Conservation (phyloP, 179 eudicot genomes). For the Patellifolia procumbens region DNA sequence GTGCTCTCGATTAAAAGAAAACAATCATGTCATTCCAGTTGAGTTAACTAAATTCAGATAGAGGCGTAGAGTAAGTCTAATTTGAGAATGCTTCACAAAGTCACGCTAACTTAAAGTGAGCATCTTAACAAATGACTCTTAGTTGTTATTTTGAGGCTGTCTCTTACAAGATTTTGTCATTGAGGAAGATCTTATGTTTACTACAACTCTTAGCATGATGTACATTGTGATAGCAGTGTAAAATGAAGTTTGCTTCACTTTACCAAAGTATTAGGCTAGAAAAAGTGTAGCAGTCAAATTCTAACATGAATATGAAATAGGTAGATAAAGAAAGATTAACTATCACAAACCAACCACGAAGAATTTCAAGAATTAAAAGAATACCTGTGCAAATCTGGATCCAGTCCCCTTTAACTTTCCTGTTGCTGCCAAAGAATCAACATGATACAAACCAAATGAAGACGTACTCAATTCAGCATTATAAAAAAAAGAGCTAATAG, state of each 20-base stretch:
- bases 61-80: too few relatives aligned
- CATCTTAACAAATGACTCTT: background rate
- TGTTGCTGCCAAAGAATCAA: constrained; percentile 26
- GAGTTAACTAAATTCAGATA: too few relatives aligned
- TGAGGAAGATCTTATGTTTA: background rate
- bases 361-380: background rate
- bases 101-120: too few relatives aligned
- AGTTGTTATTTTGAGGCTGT: background rate
- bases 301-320: background rate
- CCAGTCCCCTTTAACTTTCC: constrained; percentile 3
- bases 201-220: background rate
- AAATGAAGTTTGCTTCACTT: too few relatives aligned
- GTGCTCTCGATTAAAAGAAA: background rate
- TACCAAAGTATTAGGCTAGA: too few relatives aligned
- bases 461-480: background rate
- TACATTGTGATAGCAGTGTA: too few relatives aligned
- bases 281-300: background rate
- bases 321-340: background rate
- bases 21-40: too few relatives aligned
- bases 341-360: background rate
- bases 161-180: background rate
- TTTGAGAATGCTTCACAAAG: too few relatives aligned
- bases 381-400: constrained; percentile 27
- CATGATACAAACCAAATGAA: constrained; percentile 5
- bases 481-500: background rate